These are phyloP conservation scores for Phaeomoniella chlamydospora DNA, from an alignment of 2,329 filamentous ascomycete genomes.

Conservation along the genomic window DNA sequence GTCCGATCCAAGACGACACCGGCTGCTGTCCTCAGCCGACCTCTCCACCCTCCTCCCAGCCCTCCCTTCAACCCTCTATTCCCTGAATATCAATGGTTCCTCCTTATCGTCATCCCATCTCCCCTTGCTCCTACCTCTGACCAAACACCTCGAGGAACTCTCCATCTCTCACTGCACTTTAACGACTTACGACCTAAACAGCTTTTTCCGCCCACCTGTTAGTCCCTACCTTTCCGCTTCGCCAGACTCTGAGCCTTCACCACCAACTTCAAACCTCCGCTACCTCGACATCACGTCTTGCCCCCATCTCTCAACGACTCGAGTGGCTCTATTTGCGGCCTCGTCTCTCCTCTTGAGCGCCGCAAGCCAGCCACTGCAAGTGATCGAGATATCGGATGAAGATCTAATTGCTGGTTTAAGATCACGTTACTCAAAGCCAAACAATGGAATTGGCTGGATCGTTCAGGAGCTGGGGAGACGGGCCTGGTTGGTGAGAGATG, in stretches of 20 bases:
- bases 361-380: constrained; percentile 54
- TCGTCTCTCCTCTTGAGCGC: constrained; percentile 32
- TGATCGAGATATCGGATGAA: constrained; percentile 51
- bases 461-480: constrained; percentile 52
- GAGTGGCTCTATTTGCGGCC: constrained; percentile 25
- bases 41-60: constrained; percentile 49
- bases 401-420: neutral
- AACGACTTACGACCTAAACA: constrained; percentile 48
- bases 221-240: constrained; percentile 5
- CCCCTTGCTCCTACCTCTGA: constrained; percentile 46
- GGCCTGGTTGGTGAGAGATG: constrained; percentile 50
- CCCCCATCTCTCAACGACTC: constrained; percentile 44
- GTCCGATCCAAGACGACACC: constrained; percentile 56
- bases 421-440: neutral
- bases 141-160: constrained; percentile 62
- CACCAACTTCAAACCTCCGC: constrained; percentile 32
- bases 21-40: constrained; percentile 53
- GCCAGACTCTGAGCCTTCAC: neutral
- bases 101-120: constrained; percentile 53
- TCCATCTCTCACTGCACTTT: constrained; percentile 54
- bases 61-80: constrained; percentile 53
- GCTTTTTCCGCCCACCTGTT: constrained; percentile 35
- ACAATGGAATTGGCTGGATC: constrained; percentile 43
- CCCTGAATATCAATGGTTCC: constrained; percentile 62
- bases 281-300: constrained; percentile 61